Evolutionary conservation across 768 basidiomycete species (phyloP).

Genomic region (Sporobolomyces roseus): DNA sequence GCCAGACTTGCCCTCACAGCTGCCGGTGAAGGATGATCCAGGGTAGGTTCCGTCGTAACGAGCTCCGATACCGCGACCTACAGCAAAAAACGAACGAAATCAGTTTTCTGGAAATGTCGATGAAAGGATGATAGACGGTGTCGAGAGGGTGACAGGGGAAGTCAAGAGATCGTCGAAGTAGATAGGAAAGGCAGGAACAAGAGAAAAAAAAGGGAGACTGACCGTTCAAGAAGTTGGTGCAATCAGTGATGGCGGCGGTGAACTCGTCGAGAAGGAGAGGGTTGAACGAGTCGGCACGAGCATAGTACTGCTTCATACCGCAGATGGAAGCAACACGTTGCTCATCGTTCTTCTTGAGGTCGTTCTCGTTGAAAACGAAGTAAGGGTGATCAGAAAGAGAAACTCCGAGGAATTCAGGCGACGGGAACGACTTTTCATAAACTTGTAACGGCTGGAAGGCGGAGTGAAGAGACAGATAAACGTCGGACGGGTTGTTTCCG

Average conservation of each 20-base stretch:
- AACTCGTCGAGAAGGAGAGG: slow-evolving; percentile 44
- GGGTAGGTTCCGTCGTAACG: slow-evolving; percentile 49
- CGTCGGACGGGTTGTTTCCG: slow-evolving; percentile 12
- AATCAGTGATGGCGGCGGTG: slow-evolving; percentile 49
- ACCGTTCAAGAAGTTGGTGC: slow-evolving; percentile 30
- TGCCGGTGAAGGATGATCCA: slow-evolving; percentile 43
- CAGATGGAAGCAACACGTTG: slow-evolving; percentile 27
- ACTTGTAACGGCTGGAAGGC: slow-evolving; percentile 1
- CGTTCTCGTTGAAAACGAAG: slow-evolving; percentile 37
- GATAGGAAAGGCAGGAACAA: no score
- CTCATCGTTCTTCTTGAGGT: slow-evolving; percentile 28
- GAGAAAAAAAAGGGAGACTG: no score
- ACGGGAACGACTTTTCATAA: slow-evolving; percentile 1
- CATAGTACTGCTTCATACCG: slow-evolving; percentile 10
- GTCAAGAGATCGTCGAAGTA: no score
- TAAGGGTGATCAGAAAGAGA: slow-evolving; percentile 19
- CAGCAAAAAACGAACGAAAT: background rate
- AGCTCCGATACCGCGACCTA: slow-evolving; percentile 25
- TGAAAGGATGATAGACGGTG: no score
- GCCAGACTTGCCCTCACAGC: slow-evolving; percentile 57
- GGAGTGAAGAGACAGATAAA: slow-evolving; percentile 14
- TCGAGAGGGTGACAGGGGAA: no score
- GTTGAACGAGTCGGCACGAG: background rate
- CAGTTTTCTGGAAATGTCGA: no score
- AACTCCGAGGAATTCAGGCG: slow-evolving; percentile 10